Evolutionary conservation across 768 basidiomycete genomes (phyloP).

Genomic region (Russula ochroleuca): DNA sequence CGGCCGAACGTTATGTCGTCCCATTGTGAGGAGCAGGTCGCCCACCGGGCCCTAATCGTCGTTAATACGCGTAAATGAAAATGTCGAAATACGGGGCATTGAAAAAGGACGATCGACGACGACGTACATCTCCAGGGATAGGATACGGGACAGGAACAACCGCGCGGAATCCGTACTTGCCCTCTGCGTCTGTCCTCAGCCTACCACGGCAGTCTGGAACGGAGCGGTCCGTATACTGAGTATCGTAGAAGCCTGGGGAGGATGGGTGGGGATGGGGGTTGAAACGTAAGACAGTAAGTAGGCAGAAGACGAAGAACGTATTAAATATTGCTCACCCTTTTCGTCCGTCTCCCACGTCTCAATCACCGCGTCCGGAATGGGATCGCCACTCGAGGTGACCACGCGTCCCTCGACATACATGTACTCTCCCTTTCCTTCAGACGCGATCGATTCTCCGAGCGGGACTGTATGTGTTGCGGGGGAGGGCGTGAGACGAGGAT

Average conservation of each 20-base stretch:
- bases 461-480: conserved; percentile 45
- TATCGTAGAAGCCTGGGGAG: conserved; percentile 38
- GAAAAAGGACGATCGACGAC: neutral
- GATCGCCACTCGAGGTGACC: conserved; percentile 53
- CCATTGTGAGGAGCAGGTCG: conserved; percentile 48
- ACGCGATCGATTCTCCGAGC: conserved; percentile 72
- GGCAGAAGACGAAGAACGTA: neutral
- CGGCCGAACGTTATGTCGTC: conserved; percentile 73
- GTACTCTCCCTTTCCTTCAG: conserved; percentile 83
- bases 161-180: conserved; percentile 65
- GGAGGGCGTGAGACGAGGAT: neutral
- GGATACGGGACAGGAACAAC: conserved; percentile 68
- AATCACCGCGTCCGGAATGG: conserved; percentile 60
- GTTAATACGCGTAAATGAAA: neutral
- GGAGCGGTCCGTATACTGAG: conserved; percentile 51
- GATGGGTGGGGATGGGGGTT: conserved; percentile 9
- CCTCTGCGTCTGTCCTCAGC: conserved; percentile 54
- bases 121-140: conserved; percentile 63
- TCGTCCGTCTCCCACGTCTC: conserved; percentile 85
- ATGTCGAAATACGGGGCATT: no score
- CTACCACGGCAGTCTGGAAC: conserved; percentile 73
- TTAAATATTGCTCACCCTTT: conserved; percentile 39
- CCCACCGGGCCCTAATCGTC: conserved; percentile 66
- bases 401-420: conserved; percentile 76
- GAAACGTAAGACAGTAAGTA: neutral